Evolutionary conservation across 2,329 filamentous ascomycete genomes (phyloP).

Genomic region (Pyricularia pennisetigena): DNA sequence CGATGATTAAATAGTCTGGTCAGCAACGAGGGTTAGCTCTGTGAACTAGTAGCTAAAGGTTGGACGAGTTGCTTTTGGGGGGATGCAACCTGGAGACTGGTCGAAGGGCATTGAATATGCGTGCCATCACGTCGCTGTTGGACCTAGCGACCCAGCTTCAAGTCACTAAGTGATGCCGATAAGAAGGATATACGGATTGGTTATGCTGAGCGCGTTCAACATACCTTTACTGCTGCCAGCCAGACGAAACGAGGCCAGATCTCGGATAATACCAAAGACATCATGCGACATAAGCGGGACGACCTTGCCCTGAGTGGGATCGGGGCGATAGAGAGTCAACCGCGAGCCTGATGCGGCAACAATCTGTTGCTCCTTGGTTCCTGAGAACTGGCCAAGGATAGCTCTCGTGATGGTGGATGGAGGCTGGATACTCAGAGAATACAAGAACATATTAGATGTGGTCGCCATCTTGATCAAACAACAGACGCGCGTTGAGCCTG

Average conservation of each 20-base stretch:
- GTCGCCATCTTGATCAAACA: constrained; percentile 66
- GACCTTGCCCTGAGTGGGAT: constrained; percentile 77
- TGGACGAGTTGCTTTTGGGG: neutral
- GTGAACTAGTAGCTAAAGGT: neutral
- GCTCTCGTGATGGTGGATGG: constrained; percentile 85
- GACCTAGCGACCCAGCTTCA: constrained; percentile 48
- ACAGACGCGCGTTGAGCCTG: constrained; percentile 37
- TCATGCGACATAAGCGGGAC: constrained; percentile 82
- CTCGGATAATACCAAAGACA: constrained; percentile 90
- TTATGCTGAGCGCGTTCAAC: constrained; percentile 28
- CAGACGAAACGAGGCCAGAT: constrained; percentile 79
- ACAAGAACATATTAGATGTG: constrained; percentile 97
- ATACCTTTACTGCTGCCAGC: constrained; percentile 94
- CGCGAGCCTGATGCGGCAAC: constrained; percentile 86
- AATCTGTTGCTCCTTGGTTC: constrained; percentile 96
- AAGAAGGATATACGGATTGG: constrained; percentile 25
- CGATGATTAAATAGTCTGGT: constrained; percentile 89
- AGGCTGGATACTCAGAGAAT: constrained; percentile 90
- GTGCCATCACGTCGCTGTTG: constrained; percentile 1
- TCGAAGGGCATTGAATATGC: neutral
- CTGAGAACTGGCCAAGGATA: constrained; percentile 88
- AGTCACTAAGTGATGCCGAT: constrained; percentile 55
- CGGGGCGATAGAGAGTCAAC: constrained; percentile 77
- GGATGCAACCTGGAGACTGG: neutral
- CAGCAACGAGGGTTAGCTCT: neutral